Evolutionary conservation across 345 rosid genomes (phyloP), one percentile per base, ranked within the genome.

Genomic region (Garcia nutans): DNA sequence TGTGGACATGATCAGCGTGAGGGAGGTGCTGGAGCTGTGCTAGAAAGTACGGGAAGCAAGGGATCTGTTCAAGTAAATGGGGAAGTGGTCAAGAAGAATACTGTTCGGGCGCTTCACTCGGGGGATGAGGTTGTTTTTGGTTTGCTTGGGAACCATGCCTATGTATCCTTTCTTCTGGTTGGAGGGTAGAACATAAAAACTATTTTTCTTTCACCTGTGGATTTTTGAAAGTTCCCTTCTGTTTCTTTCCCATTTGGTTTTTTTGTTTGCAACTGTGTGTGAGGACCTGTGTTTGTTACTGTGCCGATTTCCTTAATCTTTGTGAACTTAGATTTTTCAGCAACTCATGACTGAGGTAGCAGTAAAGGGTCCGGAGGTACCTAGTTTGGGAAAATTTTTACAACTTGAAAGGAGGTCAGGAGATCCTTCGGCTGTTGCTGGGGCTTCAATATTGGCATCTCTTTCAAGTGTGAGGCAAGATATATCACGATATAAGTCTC

Each of bases 91-190:
- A 85, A 78, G 87, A 89, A 78, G 84, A 84, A 66, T 50, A n/a
- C 83, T 65, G 80, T 22, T 47, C 44, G 85, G 24, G 71, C 47
- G 68, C 91, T 92, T 68, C 85, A 80, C 73, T 89, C 97, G 0
- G 97, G 98, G 50, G 98, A 94, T 73, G 97, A 94, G 78, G 78
- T 94, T 61, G 82, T 85, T 64, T 91, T 94, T 71, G 93, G 97
- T 77, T 42, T 72, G 15, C 70, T 61, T 44, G 88, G 89, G 73
- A 86, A 81, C 82, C 89, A 90, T 85, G 90, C 95, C 74, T 94
- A 88, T 76, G 98, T 94, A 94, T 94, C 97, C 97, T 88, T 76
- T 65, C 31, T 37, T 74, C 68, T 49, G 42, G 57, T 63, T 24
- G 59, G 58, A 73, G 23, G 68, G 81, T 72, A 65, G 6, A 55